These are phyloP conservation scores for Beauveria brongniartii DNA, from an alignment of 2,329 filamentous ascomycete species.

Conservation along the genomic window DNA sequence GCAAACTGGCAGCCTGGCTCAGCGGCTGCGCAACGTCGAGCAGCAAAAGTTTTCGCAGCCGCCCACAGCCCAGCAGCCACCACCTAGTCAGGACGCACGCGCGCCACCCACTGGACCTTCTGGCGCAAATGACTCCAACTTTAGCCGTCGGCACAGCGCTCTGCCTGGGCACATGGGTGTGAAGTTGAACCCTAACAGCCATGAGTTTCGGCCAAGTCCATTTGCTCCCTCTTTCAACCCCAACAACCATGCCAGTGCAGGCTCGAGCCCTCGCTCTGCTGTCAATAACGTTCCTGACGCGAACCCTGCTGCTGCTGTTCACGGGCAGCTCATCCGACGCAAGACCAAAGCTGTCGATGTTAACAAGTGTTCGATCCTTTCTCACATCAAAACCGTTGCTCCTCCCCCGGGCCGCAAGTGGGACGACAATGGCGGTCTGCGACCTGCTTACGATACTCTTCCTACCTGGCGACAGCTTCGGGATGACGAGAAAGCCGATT, in stretches of 20 bases:
- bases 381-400: conserved; percentile 45
- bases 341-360: conserved; percentile 66
- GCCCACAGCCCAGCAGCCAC: conserved; percentile 37
- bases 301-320: conserved; percentile 18
- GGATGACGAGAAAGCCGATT: conserved; percentile 62
- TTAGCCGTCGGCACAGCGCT: conserved; percentile 45
- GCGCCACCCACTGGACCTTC: conserved; percentile 68
- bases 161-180: conserved; percentile 43
- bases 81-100: conserved; percentile 56
- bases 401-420: conserved; percentile 52
- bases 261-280: conserved; percentile 63
- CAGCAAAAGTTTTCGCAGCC: conserved; percentile 42
- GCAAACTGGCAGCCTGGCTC: conserved; percentile 37
- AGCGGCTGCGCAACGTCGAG: conserved; percentile 44
- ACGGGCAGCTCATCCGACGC: conserved; percentile 53
- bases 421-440: conserved; percentile 72
- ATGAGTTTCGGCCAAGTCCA: conserved; percentile 80
- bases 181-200: conserved; percentile 57
- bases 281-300: conserved; percentile 40
- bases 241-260: conserved; percentile 52
- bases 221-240: conserved; percentile 77
- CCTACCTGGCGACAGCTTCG: conserved; percentile 74
- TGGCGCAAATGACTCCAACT: conserved; percentile 42
- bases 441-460: conserved; percentile 72
- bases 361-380: conserved; percentile 54